Evolutionary conservation across 805 yeast genomes (phyloP), one percentile per base, ranked within the genome.

Genomic region (Cyberlindnera meyerae): DNA sequence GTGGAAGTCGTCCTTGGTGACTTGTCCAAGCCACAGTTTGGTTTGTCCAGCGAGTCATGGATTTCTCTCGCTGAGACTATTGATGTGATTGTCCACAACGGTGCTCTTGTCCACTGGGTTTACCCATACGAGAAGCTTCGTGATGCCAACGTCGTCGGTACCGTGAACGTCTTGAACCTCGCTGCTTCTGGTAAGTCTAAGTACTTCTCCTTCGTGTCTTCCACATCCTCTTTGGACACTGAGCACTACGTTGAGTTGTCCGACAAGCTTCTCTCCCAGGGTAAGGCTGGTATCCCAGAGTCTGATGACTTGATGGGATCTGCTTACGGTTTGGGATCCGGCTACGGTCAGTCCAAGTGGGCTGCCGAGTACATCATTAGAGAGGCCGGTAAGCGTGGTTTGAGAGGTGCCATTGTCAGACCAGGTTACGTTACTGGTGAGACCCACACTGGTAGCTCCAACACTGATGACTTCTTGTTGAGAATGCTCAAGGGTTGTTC

Each of bases 101-200:
- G 97, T 67, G 99, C 99, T 13, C 70, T 89, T 44, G 99, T 93
- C 26, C 98, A 93, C 61, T 93, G 99, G 99, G 96, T 89, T 2
- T 93, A 84, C 60, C 97, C 98, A 18, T 93, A 93, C 63, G 65
- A 82, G 32, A 85, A 84, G 47, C 68, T 93, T 53, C 77, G 97
- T 51, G 96, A 86, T 48, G 93, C 97, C 24, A 93, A 93, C 55
- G 98, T 94, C 22, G 65, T 89, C 40, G 79, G 95, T 29, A 83
- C 97, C 1, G 63, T 90, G 41, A 84, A 89, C 52, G 86, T 88
- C 8, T 66, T 93, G 74, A 78, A 78, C 55, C 55, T 69, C 25
- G 80, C 93, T 51, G 73, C 78, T 7, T 64, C 69, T 28, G 95
- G 95, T 27, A 88, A 84, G 58, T 76, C 97, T 26, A 94, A 93